Percentiles rank a stretch among this genome's conserved stretches.
These are phyloP conservation scores for Penicillium bovifimosum DNA, from an alignment of 495 filamentous ascomycete species.

Conservation along the genomic window DNA sequence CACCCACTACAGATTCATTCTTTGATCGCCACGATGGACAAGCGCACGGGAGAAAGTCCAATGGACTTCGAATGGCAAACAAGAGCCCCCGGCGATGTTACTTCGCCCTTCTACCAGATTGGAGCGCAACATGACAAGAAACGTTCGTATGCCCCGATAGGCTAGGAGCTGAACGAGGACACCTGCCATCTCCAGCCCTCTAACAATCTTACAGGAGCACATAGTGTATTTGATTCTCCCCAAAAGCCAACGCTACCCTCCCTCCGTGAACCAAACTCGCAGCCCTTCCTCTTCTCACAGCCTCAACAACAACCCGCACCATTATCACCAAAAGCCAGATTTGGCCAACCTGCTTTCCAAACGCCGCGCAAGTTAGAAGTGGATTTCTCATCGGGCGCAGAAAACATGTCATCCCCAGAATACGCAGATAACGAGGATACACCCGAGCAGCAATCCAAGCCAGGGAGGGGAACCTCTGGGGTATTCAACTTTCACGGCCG, in stretches of 20 bases:
- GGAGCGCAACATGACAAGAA: conserved; percentile 45
- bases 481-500: conserved; percentile 40
- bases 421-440: conserved; percentile 65
- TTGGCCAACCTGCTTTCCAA: conserved; percentile 66
- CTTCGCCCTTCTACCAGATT: conserved; percentile 54
- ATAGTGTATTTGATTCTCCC: conserved; percentile 49
- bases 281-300: conserved; percentile 42
- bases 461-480: conserved; percentile 41
- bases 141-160: conserved; percentile 34
- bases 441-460: conserved; percentile 51
- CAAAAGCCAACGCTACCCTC: conserved; percentile 41
- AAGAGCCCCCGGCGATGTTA: conserved; percentile 49
- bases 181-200: not conserved
- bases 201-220: conserved; percentile 37
- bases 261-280: conserved; percentile 45
- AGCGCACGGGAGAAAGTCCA: conserved; percentile 51
- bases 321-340: conserved; percentile 36
- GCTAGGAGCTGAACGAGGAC: not conserved
- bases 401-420: conserved; percentile 69
- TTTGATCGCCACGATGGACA: conserved; percentile 26
- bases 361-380: conserved; percentile 71
- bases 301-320: conserved; percentile 24
- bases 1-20: conserved; percentile 8
- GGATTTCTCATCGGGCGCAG: conserved; percentile 73
- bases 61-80: conserved; percentile 68